A percentile compares a stretch with the other conserved stretches of the same genome.
Conservation (phyloP, 208 protist species). For the Zelonia costaricensis region DNA sequence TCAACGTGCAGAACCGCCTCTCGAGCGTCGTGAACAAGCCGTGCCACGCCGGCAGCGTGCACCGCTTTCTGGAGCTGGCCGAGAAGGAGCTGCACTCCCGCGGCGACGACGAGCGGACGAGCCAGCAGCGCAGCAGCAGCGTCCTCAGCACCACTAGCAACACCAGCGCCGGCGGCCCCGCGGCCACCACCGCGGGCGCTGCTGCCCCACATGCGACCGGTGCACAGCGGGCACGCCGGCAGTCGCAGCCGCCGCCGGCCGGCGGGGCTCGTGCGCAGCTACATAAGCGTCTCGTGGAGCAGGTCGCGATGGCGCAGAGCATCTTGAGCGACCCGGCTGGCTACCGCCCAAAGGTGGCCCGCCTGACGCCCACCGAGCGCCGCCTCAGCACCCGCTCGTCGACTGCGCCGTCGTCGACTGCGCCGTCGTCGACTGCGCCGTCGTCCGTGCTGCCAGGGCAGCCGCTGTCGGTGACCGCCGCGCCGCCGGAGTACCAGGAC, state of each 20-base stretch:
- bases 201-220: too few species aligned
- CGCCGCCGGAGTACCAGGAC: neutral
- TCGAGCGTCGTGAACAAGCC: slow-evolving; percentile 44
- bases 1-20: slow-evolving; percentile 59
- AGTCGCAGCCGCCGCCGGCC: neutral
- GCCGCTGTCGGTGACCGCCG: neutral
- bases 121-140: neutral
- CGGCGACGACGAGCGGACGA: neutral
- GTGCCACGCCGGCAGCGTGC: slow-evolving; percentile 44
- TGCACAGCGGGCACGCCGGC: slow-evolving; percentile 3
- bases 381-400: neutral
- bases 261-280: slow-evolving; percentile 1
- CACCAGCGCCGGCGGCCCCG: slow-evolving; percentile 2
- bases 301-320: slow-evolving; percentile 20
- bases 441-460: neutral
- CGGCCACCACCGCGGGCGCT: too few species aligned
- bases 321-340: slow-evolving; percentile 18
- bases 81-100: slow-evolving; percentile 39
- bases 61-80: slow-evolving; percentile 42
- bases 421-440: slow-evolving; percentile 1
- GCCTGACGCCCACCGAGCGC: neutral
- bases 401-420: neutral
- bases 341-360: slow-evolving; percentile 10
- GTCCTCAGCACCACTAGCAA: slow-evolving; percentile 4
- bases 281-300: slow-evolving; percentile 21